A percentile compares a stretch with the other conserved stretches of the same genome.
Conservation (phyloP, 306 rosid species). For the Quercus cerris region DNA sequence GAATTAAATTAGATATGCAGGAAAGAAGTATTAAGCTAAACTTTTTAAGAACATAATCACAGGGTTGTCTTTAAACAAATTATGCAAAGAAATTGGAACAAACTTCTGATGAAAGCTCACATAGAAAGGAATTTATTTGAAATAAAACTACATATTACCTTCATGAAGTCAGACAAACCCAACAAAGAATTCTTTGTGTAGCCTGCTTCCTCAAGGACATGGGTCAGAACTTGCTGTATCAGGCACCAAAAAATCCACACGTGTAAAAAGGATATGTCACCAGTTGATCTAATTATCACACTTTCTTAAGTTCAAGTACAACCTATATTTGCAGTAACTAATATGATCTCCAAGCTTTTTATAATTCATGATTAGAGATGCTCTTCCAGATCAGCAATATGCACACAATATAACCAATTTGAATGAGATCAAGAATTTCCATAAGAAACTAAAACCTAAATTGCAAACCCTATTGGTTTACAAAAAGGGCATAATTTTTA, state of each 20-base stretch:
- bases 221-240: constrained; percentile 62
- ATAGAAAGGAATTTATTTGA: not conserved
- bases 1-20: not conserved
- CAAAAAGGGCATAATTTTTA: not conserved
- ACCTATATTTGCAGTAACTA: not conserved
- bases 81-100: not conserved
- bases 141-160: constrained; percentile 43
- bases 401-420: not conserved
- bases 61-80: not conserved
- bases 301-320: constrained; percentile 7
- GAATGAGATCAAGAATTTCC: not conserved
- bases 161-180: constrained; percentile 60
- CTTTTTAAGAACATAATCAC: not conserved
- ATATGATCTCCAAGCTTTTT: not conserved
- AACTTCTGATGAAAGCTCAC: not conserved
- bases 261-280: constrained; percentile 18
- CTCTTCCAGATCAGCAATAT: not conserved
- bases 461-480: not conserved
- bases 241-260: constrained; percentile 9
- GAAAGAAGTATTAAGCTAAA: constrained; percentile 1
- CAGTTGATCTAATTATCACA: constrained; percentile 9
- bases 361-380: not conserved
- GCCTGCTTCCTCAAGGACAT: constrained; percentile 81
- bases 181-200: constrained; percentile 55
- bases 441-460: not conserved